These are phyloP conservation scores for Mycena metata DNA, from an alignment of 768 basidiomycete species.

Conservation along the genomic window DNA sequence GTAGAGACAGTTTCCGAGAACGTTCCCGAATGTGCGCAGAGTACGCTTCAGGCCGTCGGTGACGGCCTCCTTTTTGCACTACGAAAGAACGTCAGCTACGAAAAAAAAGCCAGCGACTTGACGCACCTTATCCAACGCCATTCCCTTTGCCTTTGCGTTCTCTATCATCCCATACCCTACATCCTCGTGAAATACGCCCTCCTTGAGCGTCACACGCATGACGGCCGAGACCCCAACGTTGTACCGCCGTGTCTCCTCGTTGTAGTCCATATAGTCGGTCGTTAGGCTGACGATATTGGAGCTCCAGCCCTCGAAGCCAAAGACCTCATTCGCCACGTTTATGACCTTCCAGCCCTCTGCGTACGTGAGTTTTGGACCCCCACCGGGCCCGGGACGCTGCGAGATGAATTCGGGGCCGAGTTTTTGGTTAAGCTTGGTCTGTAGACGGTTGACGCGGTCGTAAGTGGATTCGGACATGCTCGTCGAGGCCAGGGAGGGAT, in stretches of 20 bases:
- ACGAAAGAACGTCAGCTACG: neutral
- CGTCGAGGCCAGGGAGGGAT: conserved; percentile 43
- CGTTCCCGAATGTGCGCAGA: conserved; percentile 92
- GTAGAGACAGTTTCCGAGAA: conserved; percentile 97
- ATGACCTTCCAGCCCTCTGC: conserved; percentile 99
- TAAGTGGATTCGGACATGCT: conserved; percentile 74
- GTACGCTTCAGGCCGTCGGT: conserved; percentile 95
- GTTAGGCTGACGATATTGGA: conserved; percentile 81
- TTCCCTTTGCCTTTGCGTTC: conserved; percentile 87
- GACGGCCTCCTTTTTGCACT: conserved; percentile 99
- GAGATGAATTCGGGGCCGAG: conserved; percentile 97
- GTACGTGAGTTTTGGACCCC: conserved; percentile 91
- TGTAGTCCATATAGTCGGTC: conserved; percentile 84
- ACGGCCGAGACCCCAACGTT: conserved; percentile 87
- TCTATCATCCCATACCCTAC: conserved; percentile 91
- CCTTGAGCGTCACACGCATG: conserved; percentile 87
- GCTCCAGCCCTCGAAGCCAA: conserved; percentile 98
- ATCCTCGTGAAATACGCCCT: conserved; percentile 94
- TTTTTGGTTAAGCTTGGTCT: conserved; percentile 86
- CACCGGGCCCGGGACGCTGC: conserved; percentile 88
- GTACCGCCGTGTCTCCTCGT: conserved; percentile 74
- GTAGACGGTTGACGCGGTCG: conserved; percentile 76
- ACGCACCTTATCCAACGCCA: conserved; percentile 91
- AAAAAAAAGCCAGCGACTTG: neutral
- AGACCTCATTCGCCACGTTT: conserved; percentile 97